These are phyloP conservation scores for Arxiozyma slooffiae DNA, from an alignment of 1,139 yeast genomes.

Conservation along the genomic window DNA sequence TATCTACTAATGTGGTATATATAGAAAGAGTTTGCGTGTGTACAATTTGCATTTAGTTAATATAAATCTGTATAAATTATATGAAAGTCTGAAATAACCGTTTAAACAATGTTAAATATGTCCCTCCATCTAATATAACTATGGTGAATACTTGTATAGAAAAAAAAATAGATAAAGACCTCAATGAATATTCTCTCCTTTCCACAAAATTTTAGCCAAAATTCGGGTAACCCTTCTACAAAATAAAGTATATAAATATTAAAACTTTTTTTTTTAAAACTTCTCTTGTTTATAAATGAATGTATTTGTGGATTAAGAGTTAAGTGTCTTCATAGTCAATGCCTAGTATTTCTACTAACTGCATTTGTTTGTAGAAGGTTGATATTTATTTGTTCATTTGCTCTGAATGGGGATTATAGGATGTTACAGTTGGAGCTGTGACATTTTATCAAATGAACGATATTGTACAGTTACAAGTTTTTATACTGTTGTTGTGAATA, in stretches of 20 bases:
- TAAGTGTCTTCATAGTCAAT: too few species aligned
- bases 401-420: background rate
- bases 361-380: too few species aligned
- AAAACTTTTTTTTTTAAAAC: too few species aligned
- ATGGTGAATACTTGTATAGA: too few species aligned
- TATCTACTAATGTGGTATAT: background rate
- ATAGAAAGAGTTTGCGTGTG: too few species aligned
- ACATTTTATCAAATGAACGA: background rate
- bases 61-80: background rate
- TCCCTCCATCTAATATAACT: too few species aligned
- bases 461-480: too few species aligned
- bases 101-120: background rate
- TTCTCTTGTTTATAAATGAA: background rate
- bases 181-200: too few species aligned
- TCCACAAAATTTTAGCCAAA: background rate
- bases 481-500: background rate
- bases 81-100: too few species aligned
- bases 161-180: background rate
- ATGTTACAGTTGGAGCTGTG: background rate
- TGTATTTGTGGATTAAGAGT: background rate
- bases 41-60: background rate
- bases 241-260: background rate
- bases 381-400: background rate
- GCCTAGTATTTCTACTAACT: too few species aligned
- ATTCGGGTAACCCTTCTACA: background rate